Base-by-base conservation (phyloP, 441 rosid genomes). In the Brassica balearica region DNA sequence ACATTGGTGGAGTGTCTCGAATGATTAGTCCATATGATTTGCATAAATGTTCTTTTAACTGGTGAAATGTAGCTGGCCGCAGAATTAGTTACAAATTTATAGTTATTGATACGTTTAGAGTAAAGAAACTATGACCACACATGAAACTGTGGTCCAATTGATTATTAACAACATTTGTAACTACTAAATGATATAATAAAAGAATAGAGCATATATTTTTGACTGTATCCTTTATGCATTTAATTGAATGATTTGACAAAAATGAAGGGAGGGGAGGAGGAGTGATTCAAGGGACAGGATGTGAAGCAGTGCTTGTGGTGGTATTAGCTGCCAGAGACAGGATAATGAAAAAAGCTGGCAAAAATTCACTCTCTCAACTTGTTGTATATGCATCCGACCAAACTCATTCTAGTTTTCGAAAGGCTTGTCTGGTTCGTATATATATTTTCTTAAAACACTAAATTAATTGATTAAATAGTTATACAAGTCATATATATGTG, bases 371-470 rank as follows among this genome's bases (percentile, higher is more conserved):
- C 63, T 78, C 78, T 61, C 92, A 85, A 84, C 95, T 95, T 77
- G 92, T 90, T 63, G 92, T 84, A 55, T 95, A 95, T 73, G 87
- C 84, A 38, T 90, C 97, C n/a, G 94, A 95, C 84, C 98, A 95
- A 82, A 89, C 97, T 67, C 97, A 95, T 82, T 86, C 95, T 60
- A 82, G 95, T 74, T 65, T 92, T 60, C 95, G 84, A 72, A 92
- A 95, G 76, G 97, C 98, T 68, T 92, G 96, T 82, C 91, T 89
- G 95, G 97, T 94, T 80, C 32, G 74, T 74, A 7, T 29, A 62
- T 41, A 3, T 56, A 14, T 17, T 23, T 48, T 43, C 9, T 53
- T 60, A 23, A 14, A 12, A 29, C 56, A 6, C 14, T 15, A 59
- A 66, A 12, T 34, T 32, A 22, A 55, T 12, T 9, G 34, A 17